Evolutionary conservation across 1,139 yeast genomes (phyloP).

Genomic region (Barnettozyma hawaiiensis): DNA sequence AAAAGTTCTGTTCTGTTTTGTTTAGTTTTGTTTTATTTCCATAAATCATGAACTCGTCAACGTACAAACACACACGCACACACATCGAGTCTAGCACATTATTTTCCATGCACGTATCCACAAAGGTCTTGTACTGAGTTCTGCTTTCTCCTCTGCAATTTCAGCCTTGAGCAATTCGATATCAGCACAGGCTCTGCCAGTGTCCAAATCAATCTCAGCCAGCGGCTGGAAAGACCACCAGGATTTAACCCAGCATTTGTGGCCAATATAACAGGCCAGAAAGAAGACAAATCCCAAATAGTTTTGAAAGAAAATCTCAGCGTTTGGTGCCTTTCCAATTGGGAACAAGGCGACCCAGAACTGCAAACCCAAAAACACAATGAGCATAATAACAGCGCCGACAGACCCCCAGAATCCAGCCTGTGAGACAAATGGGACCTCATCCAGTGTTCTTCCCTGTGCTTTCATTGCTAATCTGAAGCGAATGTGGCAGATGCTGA

Average conservation of each 20-base stretch:
- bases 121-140: slow-evolving; percentile 30
- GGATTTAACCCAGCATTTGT: slow-evolving; percentile 38
- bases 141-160: slow-evolving; percentile 42
- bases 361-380: slow-evolving; percentile 61
- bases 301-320: slow-evolving; percentile 41
- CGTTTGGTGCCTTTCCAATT: slow-evolving; percentile 45
- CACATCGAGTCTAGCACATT: slow-evolving; percentile 10
- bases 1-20: too few species aligned
- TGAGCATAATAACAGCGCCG: slow-evolving; percentile 50
- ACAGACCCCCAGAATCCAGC: slow-evolving; percentile 64
- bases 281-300: slow-evolving; percentile 35
- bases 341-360: slow-evolving; percentile 72
- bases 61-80: not conserved
- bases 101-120: slow-evolving; percentile 29
- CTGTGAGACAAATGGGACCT: slow-evolving; percentile 58
- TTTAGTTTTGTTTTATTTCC: too few species aligned
- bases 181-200: slow-evolving; percentile 47
- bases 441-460: slow-evolving; percentile 57
- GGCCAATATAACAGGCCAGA: slow-evolving; percentile 35
- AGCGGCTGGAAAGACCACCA: slow-evolving; percentile 32
- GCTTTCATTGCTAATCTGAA: slow-evolving; percentile 61
- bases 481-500: slow-evolving; percentile 63
- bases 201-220: slow-evolving; percentile 41
- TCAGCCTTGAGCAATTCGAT: slow-evolving; percentile 41
- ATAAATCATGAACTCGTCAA: not conserved